These are phyloP conservation scores for Tuber umbilicatum DNA, from an alignment of 495 filamentous ascomycete genomes.

Conservation along the genomic window DNA sequence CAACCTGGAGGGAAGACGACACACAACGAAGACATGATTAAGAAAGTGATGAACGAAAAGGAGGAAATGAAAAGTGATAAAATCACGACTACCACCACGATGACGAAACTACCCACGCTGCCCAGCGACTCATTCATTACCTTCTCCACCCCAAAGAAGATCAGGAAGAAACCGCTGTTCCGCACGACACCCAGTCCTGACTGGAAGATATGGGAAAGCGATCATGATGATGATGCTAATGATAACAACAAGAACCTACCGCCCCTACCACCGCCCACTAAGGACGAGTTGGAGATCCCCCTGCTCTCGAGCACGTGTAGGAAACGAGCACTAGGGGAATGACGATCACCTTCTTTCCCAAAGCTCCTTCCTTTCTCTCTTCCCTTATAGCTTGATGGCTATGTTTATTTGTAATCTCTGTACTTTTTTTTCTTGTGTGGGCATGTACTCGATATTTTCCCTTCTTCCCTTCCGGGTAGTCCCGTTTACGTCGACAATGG, in stretches of 20 bases:
- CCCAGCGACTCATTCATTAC: slow-evolving; percentile 26
- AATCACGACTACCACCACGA: background rate
- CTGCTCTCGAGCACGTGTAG: background rate
- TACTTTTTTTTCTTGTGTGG: background rate
- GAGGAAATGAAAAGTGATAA: background rate
- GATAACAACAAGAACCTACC: slow-evolving; percentile 3
- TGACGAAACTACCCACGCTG: slow-evolving; percentile 18
- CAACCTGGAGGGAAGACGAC: background rate
- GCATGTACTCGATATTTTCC: background rate
- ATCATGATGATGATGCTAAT: slow-evolving; percentile 14
- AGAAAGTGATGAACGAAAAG: background rate
- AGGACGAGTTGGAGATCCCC: background rate
- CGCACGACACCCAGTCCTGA: slow-evolving; percentile 14
- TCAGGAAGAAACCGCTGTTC: slow-evolving; percentile 10
- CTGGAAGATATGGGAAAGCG: slow-evolving; percentile 24
- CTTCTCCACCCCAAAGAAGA: slow-evolving; percentile 27
- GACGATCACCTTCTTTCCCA: background rate
- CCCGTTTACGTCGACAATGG: background rate
- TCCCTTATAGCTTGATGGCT: background rate
- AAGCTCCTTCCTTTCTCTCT: background rate
- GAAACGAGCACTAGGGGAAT: background rate
- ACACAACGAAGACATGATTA: background rate
- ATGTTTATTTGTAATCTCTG: background rate
- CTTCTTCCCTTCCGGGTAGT: background rate
- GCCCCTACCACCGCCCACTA: background rate